Percentiles rank a stretch among this genome's conserved stretches.
phyloP scores from a whole-genome alignment of 768 basidiomycete species.

The Suillus hirtellus region DNA sequence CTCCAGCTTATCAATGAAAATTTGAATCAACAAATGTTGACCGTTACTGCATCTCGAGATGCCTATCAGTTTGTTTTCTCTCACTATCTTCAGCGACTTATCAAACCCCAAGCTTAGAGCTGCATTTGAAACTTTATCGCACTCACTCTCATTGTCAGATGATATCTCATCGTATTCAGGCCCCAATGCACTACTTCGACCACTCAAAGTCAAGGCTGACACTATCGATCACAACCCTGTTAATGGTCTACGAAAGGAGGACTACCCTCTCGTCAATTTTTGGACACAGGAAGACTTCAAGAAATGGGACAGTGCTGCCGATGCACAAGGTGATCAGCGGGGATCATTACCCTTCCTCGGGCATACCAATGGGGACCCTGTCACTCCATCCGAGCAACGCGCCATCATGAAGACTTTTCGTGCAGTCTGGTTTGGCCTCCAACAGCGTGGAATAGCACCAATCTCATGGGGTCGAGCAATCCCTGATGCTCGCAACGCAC shows the following conservation, averaged over 20 bases:
- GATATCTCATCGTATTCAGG: too few species aligned
- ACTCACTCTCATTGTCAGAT: too few species aligned
- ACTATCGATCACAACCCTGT: background rate
- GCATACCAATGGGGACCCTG: background rate
- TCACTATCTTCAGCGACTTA: too few species aligned
- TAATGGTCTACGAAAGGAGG: background rate
- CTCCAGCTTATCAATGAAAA: too few species aligned
- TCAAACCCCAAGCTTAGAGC: too few species aligned
- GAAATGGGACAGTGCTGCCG: background rate
- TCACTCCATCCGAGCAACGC: background rate
- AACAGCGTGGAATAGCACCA: background rate
- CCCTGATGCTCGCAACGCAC: background rate
- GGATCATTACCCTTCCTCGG: background rate
- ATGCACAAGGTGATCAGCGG: background rate
- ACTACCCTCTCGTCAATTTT: background rate
- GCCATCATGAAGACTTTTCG: background rate
- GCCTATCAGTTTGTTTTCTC: too few species aligned
- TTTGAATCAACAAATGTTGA: too few species aligned
- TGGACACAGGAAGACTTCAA: background rate
- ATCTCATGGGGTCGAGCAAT: background rate
- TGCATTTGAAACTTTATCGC: too few species aligned
- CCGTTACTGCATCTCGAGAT: too few species aligned
- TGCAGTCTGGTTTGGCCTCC: background rate
- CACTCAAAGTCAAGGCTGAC: background rate
- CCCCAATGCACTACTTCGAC: too few species aligned